A percentile compares a stretch with the other conserved stretches of the same genome.
Conservation (phyloP, 1,139 yeast genomes). For the Diutina pseudorugosa region DNA sequence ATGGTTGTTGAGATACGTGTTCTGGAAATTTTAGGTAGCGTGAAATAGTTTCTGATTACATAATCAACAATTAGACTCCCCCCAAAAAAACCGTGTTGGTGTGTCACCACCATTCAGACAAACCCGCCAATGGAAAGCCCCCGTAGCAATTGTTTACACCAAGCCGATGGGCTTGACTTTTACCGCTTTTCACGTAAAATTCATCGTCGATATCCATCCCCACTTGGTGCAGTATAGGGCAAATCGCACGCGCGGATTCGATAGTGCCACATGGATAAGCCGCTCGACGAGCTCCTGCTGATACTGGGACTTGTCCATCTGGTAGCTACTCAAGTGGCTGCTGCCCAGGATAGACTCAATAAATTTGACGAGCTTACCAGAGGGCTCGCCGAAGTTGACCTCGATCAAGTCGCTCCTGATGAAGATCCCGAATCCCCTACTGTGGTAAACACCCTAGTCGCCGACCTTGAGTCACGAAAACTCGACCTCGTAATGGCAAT, state of each 20-base stretch:
- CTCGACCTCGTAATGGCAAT: neutral
- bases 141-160: no score
- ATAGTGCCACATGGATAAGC: neutral
- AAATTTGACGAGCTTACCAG: neutral
- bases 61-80: neutral
- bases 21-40: neutral
- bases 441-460: neutral
- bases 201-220: no score
- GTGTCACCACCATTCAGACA: no score
- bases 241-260: neutral
- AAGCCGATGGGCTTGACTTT: no score
- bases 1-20: constrained; percentile 10
- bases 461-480: neutral
- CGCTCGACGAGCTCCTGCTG: constrained; percentile 3
- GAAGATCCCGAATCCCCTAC: neutral
- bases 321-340: neutral
- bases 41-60: neutral
- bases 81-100: no score
- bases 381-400: neutral
- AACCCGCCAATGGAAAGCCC: no score
- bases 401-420: neutral
- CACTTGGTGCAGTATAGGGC: no score
- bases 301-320: neutral
- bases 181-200: no score
- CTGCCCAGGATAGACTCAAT: neutral